Base-by-base conservation (phyloP, 306 rosid species). In the Trifolium subterraneum region DNA sequence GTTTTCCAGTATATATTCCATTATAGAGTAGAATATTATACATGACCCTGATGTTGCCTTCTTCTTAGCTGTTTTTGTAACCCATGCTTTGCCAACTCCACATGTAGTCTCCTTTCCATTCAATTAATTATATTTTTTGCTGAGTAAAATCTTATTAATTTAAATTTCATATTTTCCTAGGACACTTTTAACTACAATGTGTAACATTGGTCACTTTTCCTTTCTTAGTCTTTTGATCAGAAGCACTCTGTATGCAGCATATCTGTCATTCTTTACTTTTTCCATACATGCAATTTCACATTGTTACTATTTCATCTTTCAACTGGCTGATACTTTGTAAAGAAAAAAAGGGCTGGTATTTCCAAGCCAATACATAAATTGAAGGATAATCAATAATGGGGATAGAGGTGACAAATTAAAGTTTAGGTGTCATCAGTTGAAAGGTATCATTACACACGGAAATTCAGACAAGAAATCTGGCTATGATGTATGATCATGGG, bases 201-300 rank as follows among this genome's bases (percentile, higher is more conserved):
- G 38, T 59, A 27, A 12, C 19, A 27, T 65, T 33, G 11, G 41
- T 14, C 3, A 10, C 29, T 62, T 68, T 74, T 62, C 20, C 55
- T 42, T 80, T 80, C 20, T 66, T 68, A 15, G 51, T 65, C 71
- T 69, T 44, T 39, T 60, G n/a, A 36, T 47, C 19, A 58, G 58
- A 68, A 39, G 52, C 67, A 27, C 64, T 27, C 64, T 27, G 5
- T 7, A 29, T 27, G 39, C 41, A 60, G 39, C 41, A 60, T 14
- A 59, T 29, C 12, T 42, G 41, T 16, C 36, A 35, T 14, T 59
- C 39, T 59, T 59, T 59, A 59, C 20, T 2, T 63, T 62, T 51
- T 64, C 66, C 35, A n/a, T 22, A 18, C 19, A 23, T 61, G 16
- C 45, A 38, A n/a, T 78, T 25, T 35, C 55, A 22, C 4, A 13